These are phyloP conservation scores for Mesembryanthemum crystallinum DNA, from an alignment of 148 eudicot genomes.

Conservation along the genomic window DNA sequence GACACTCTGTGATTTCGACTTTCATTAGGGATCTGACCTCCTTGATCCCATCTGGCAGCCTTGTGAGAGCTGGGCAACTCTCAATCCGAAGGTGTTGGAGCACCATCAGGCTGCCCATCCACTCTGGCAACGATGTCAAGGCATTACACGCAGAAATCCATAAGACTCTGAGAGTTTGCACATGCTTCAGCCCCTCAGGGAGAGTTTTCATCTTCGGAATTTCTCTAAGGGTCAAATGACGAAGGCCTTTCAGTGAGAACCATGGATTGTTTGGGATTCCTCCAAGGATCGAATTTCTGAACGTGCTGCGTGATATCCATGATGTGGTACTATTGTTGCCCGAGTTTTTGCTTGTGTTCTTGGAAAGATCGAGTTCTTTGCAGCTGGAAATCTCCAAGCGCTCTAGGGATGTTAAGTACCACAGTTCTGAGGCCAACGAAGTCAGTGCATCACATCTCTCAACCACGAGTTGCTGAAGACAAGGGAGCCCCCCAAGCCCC, in stretches of 20 bases:
- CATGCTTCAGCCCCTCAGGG: constrained; percentile 15
- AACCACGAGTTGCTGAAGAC: constrained; percentile 16
- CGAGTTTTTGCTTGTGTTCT: background rate
- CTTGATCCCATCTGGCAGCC: constrained; percentile 22
- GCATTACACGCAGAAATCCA: constrained; percentile 23
- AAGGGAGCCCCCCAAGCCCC: constrained; percentile 18
- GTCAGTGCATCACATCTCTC: constrained; percentile 20
- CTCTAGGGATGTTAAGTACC: constrained; percentile 16
- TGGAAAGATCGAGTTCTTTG: constrained; percentile 22
- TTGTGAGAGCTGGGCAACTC: constrained; percentile 20
- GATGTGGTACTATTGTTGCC: background rate
- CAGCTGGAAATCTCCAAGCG: constrained; percentile 27
- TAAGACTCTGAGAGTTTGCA: constrained; percentile 19
- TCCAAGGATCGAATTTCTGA: background rate
- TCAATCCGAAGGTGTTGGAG: constrained; percentile 29
- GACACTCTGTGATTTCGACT: constrained; percentile 27
- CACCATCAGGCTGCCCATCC: constrained; percentile 18
- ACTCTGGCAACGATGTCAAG: constrained; percentile 22
- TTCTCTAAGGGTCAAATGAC: constrained; percentile 13
- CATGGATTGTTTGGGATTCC: background rate
- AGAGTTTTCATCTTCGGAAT: constrained; percentile 23
- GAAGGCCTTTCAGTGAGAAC: constrained; percentile 10
- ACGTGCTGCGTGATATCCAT: background rate
- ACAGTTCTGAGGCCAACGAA: constrained; percentile 12
- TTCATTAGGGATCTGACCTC: constrained; percentile 21